Percentiles rank a stretch among this genome's conserved stretches.
Evolutionary conservation across 2,329 filamentous ascomycete species (phyloP).

Genomic region (Rhynchosporium graminicola): DNA sequence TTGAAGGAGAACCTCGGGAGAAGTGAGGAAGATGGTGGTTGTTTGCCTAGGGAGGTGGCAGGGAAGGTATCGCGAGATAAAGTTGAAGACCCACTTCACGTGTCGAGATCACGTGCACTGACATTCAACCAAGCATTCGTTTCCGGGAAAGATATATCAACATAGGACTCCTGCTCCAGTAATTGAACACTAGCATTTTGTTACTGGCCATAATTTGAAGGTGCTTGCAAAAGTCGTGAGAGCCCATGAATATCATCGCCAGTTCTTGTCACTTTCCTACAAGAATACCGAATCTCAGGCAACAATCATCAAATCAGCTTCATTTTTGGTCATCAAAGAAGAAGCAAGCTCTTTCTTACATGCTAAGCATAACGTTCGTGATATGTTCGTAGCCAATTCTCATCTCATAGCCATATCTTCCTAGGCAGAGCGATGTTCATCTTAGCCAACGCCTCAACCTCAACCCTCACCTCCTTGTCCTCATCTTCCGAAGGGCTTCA

Average conservation of each 20-base stretch:
- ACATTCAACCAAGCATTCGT: not conserved
- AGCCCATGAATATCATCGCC: no score
- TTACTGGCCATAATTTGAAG: no score
- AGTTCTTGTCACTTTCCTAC: not conserved
- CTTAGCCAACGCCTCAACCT: slow-evolving; percentile 30
- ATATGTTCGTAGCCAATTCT: slow-evolving; percentile 34
- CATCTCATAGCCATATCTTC: slow-evolving; percentile 15
- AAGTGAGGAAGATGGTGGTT: not conserved
- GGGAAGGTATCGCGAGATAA: not conserved
- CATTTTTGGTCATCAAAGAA: slow-evolving; percentile 21
- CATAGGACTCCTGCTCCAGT: no score
- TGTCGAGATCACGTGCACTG: not conserved
- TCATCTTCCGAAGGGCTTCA: slow-evolving; percentile 11
- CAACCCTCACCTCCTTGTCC: slow-evolving; percentile 13
- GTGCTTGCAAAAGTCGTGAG: no score
- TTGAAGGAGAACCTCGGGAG: not conserved
- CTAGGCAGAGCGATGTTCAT: slow-evolving; percentile 21
- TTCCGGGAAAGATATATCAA: no score
- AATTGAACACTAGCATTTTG: no score
- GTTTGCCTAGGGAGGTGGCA: not conserved
- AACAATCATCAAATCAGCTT: slow-evolving; percentile 1
- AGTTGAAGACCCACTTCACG: not conserved
- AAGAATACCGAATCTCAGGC: no score
- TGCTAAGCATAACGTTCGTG: slow-evolving; percentile 37
- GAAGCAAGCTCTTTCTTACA: slow-evolving; percentile 31